These are phyloP conservation scores for Kingdonia uniflora DNA, from an alignment of 164 flowering plant species.

Conservation along the genomic window DNA sequence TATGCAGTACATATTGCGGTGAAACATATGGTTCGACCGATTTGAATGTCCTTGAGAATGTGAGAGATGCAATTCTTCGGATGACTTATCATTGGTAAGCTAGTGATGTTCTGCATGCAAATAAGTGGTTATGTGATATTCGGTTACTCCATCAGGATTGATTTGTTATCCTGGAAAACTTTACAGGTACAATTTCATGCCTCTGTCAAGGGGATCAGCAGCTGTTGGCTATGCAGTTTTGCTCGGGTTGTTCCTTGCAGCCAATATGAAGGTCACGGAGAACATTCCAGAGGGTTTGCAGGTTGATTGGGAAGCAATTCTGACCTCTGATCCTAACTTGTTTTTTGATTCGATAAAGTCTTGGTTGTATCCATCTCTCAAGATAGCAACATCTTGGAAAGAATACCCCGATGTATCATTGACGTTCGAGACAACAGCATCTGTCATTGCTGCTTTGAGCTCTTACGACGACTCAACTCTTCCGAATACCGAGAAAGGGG, in stretches of 20 bases:
- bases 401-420: slow-evolving; percentile 75
- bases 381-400: slow-evolving; percentile 67
- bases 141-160: too few species aligned
- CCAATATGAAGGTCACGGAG: slow-evolving; percentile 85
- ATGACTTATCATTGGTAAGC: slow-evolving; percentile 91
- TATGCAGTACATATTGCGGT: slow-evolving; percentile 76
- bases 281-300: slow-evolving; percentile 73
- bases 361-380: slow-evolving; percentile 80
- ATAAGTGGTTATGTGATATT: background rate
- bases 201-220: slow-evolving; percentile 86
- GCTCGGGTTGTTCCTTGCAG: slow-evolving; percentile 84
- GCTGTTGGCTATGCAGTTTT: slow-evolving; percentile 75
- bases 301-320: slow-evolving; percentile 96
- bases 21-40: slow-evolving; percentile 78
- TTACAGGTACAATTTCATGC: slow-evolving; percentile 97
- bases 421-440: slow-evolving; percentile 61
- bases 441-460: slow-evolving; percentile 82
- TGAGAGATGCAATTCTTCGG: slow-evolving; percentile 65
- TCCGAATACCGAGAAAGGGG: background rate
- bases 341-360: slow-evolving; percentile 59
- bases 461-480: slow-evolving; percentile 35
- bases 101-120: background rate
- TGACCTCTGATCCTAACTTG: slow-evolving; percentile 45
- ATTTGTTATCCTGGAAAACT: background rate
- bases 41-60: slow-evolving; percentile 48